A percentile compares a stretch with the other conserved stretches of the same genome.
phyloP scores from a whole-genome alignment of 805 yeast species.

The Hanseniaspora meyeri region DNA sequence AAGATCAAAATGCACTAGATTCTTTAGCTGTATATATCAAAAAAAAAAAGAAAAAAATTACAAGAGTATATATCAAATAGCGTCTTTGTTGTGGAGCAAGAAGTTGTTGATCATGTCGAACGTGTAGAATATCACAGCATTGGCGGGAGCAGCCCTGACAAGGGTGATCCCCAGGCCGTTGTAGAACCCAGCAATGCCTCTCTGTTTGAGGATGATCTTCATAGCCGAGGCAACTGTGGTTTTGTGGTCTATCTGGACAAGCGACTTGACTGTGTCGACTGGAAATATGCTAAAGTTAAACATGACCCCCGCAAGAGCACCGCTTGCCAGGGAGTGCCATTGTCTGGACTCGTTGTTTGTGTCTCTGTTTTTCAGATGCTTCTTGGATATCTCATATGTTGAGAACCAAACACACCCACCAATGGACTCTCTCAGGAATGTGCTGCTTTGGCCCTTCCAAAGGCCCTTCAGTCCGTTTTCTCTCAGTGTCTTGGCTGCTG shows the following conservation, averaged over 20 bases:
- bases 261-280: constrained; percentile 78
- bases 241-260: constrained; percentile 42
- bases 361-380: constrained; percentile 16
- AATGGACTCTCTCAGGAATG: constrained; percentile 68
- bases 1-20: background rate
- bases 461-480: constrained; percentile 56
- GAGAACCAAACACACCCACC: constrained; percentile 96
- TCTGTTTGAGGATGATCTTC: constrained; percentile 30
- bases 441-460: constrained; percentile 80
- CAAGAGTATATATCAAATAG: background rate
- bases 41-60: background rate
- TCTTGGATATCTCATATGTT: constrained; percentile 53
- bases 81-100: constrained; percentile 15
- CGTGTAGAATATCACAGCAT: constrained; percentile 70
- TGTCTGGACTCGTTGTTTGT: constrained; percentile 28
- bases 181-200: constrained; percentile 64
- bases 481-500: constrained; percentile 33
- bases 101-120: constrained; percentile 50
- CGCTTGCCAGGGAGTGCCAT: constrained; percentile 54
- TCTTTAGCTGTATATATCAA: background rate
- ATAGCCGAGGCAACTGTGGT: constrained; percentile 24
- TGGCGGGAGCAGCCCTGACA: constrained; percentile 75
- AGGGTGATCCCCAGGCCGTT: constrained; percentile 77
- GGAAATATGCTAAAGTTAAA: constrained; percentile 78
- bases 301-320: constrained; percentile 75